Evolutionary conservation across 768 basidiomycete species (phyloP).

Genomic region (Lepiota brunneoincarnata): DNA sequence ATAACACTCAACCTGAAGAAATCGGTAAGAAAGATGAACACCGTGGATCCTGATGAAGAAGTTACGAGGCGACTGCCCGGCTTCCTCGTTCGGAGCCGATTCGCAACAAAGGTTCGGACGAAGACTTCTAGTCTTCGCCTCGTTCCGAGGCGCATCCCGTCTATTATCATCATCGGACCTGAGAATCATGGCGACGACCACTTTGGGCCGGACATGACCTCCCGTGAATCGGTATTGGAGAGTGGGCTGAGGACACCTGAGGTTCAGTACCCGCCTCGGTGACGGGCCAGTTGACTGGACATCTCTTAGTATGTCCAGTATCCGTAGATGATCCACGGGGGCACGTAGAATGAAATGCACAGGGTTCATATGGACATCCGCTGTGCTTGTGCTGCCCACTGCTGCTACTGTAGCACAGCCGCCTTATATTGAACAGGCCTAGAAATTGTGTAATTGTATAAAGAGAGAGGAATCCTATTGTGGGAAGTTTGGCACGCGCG

Average conservation of each 20-base stretch:
- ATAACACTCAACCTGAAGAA: constrained; percentile 62
- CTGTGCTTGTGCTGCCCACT: not conserved
- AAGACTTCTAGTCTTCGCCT: no score
- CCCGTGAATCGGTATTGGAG: no score
- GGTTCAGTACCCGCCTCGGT: no score
- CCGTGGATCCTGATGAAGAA: constrained; percentile 5
- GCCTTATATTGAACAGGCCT: not conserved
- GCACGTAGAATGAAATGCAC: not conserved
- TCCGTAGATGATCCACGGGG: not conserved
- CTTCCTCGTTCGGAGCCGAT: no score
- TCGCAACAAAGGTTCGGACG: no score
- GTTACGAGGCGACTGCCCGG: not conserved
- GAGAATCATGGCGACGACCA: no score
- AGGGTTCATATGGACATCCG: not conserved
- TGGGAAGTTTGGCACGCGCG: constrained; percentile 17
- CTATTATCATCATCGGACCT: no score
- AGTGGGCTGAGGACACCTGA: no score
- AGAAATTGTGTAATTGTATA: not conserved
- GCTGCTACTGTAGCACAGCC: not conserved
- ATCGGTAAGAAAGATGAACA: constrained; percentile 24
- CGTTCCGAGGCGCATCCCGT: no score
- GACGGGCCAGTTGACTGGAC: no score
- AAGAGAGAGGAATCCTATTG: constrained; percentile 12
- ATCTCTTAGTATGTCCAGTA: no score
- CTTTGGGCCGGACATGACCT: no score